Base-by-base conservation (phyloP, 768 basidiomycete species). In the Naganishia vishniacii region DNA sequence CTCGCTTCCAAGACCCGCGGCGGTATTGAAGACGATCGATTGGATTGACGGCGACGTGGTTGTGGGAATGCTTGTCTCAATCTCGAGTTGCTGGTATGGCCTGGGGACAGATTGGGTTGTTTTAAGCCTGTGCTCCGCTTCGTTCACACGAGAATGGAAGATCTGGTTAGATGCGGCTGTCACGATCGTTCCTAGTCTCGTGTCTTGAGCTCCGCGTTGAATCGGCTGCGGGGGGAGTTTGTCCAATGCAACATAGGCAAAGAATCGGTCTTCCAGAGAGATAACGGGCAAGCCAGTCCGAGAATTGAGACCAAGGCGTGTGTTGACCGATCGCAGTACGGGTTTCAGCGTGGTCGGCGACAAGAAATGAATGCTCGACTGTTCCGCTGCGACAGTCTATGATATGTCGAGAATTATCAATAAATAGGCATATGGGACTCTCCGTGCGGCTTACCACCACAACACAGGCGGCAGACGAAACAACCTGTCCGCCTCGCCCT, bases 211-310 rank as follows among this genome's bases (percentile, higher is more conserved):
- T 26, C 49, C 49, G 2, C 15, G 31, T 18, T 51, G 49, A 18
- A 51, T 32, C 7, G 49, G 49, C 18, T 34, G 49, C 16, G 34
- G 12, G 25, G 47, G 25, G 16, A 37, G 47, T 23, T 42, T 53
- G 28, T 65, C 64, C 42, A 34, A 23, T 15, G 51, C 41, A 15
- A 51, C 59, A 40, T 65, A 59, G 5, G 65, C 32, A 12, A 65
- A 51, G 13, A 65, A 20, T 40, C 65, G 29, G 1, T 42, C 59
- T 4, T 32, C 32, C 23, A 65, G 20, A 20, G 65, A 29, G 26
- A 65, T 31, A 23, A 65, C 65, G 0, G 65, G 65, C 13, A 65
- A 40, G n/a, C 65, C 65, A 3, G 65, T 46, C 25, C 53, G 40
- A 13, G 65, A 47, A 31, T 65, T 59, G 16, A 65, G 34, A n/a